phyloP scores from a whole-genome alignment of 2,329 filamentous ascomycete species.

The Diaporthe amygdali region DNA sequence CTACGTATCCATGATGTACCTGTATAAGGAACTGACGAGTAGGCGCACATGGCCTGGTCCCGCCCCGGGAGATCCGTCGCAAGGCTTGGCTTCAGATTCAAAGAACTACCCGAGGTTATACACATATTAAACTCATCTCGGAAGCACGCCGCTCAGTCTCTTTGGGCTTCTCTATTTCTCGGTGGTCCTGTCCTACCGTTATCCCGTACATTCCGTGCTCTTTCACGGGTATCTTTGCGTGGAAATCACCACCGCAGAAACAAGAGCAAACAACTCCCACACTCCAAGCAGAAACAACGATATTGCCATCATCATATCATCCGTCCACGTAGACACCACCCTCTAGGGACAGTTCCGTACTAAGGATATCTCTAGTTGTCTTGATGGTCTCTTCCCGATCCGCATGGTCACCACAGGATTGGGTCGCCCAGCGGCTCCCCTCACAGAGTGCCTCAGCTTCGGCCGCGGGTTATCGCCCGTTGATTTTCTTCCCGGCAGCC shows the following conservation, averaged over 20 bases:
- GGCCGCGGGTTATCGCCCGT: slow-evolving; percentile 45
- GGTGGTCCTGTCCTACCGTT: background rate
- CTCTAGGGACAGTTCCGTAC: background rate
- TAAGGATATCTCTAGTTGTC: background rate
- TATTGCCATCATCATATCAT: background rate
- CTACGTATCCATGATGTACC: background rate
- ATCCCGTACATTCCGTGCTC: background rate
- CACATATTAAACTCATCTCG: background rate
- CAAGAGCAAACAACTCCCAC: background rate
- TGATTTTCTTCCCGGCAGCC: slow-evolving; percentile 57
- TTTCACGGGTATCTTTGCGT: slow-evolving; percentile 17
- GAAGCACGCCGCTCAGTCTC: background rate
- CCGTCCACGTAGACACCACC: background rate
- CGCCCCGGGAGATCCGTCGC: background rate
- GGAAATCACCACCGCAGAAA: background rate
- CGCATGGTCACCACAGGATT: background rate
- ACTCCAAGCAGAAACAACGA: background rate
- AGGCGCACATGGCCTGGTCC: too few species aligned
- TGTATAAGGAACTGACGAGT: background rate
- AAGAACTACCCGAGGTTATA: background rate
- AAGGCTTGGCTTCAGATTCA: background rate
- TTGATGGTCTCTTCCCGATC: background rate
- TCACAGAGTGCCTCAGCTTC: background rate
- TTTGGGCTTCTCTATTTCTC: background rate
- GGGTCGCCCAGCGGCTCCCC: background rate